Evolutionary conservation across 257 asterid genomes (phyloP), one percentile per base, ranked within the genome.

Genomic region (Gentiana macrophylla): DNA sequence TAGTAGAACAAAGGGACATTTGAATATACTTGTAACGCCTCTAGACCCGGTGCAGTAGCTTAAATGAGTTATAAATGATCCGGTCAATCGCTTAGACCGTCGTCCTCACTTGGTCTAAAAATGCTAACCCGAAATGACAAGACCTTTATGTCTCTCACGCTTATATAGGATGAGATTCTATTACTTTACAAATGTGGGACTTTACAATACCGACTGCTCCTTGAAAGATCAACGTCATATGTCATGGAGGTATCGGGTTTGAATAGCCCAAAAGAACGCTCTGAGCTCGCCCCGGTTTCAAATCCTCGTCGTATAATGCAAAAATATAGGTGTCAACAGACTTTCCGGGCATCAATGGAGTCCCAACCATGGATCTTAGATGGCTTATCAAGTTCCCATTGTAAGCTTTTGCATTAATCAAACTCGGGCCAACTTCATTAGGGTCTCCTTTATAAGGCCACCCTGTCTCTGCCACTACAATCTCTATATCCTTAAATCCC

Each of bases 391-490:
- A 73, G 82, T 92, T 92, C 2, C 87, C 94, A 5, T 88, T 88
- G 59, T 88, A 92, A 15, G 89, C 94, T 73, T 79, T 85, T 10
- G 99, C 97, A 56, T 70, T 85, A 47, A 81, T 97, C 71, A 86
- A 3, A 68, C 76, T 75, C 0, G 94, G 74, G 38, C 99, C 99
- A n/a, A 72, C 81, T 77, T 92, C 97, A 24, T 61, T 85, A 3
- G 94, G 64, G n/a, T 85, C 99, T 6, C 99, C 99, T 76, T 80
- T 81, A 37, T 85, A 88, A 72, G 99, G 93, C 99, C 99, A 92
- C 46, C 99, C 99, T 10, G 99, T 92, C 90, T 92, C 97, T 24
- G 99, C 97, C 45, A 92, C 91, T 52, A 80, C 99, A 63, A 92
- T 83, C 77, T 92, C 95, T 8, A 85, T 74, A 51, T 92, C 95